A percentile compares a stretch with the other conserved stretches of the same genome.
Evolutionary conservation across 1,284 basidiomycete genomes (phyloP).

Genomic region (Golubevia pallescens): DNA sequence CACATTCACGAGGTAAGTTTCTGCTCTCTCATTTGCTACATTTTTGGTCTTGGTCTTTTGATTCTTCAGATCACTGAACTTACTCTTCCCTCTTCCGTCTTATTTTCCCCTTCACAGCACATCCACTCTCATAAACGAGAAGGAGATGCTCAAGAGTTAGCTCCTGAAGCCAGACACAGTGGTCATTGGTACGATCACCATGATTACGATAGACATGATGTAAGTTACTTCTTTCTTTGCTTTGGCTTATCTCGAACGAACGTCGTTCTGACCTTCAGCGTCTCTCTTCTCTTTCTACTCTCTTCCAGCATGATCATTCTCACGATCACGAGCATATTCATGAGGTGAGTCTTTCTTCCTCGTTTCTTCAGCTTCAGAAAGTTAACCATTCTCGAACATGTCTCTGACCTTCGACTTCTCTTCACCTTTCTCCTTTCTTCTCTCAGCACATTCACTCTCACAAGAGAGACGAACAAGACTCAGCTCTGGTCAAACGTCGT

Average conservation of each 20-base stretch:
- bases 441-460: not conserved
- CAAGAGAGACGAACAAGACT: not conserved
- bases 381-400: not conserved
- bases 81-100: not conserved
- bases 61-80: not conserved
- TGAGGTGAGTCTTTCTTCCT: constrained; percentile 1
- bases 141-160: not conserved
- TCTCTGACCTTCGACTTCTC: constrained; percentile 1
- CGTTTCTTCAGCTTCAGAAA: not conserved
- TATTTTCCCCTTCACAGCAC: not conserved
- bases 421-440: not conserved
- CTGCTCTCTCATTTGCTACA: no score
- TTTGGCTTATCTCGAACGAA: not conserved
- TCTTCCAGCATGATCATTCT: not conserved
- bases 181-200: not conserved
- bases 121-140: not conserved
- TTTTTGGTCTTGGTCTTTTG: not conserved
- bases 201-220: not conserved
- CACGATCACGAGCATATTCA: constrained; percentile 13
- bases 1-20: no score
- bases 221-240: not conserved
- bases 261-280: not conserved
- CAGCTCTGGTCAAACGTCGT: not conserved
- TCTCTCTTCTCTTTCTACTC: not conserved
- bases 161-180: not conserved